Evolutionary conservation across 768 basidiomycete species (phyloP), one percentile per base, ranked within the genome.

Genomic region (Pulveroboletus frians): DNA sequence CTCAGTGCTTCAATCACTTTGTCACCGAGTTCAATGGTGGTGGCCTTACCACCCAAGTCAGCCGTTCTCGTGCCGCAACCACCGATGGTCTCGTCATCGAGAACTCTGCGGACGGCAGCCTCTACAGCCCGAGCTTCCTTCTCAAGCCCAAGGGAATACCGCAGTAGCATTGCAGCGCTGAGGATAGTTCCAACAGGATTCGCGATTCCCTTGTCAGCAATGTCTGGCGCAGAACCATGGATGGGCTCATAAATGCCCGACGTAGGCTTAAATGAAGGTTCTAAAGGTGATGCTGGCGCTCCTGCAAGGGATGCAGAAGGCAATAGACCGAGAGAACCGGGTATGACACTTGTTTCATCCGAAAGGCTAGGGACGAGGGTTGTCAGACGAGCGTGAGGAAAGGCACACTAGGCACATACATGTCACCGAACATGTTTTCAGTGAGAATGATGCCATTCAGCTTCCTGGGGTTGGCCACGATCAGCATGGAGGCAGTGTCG

Each of bases 301-400:
- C 92, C 93, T 2, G 94, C 90, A 9, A 99, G 81, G 13, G 94
- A 97, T 27, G 96, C 96, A 11, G 96, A 98, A 13, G 96, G 95
- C 13, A 98, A 76, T 18, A 99, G 79, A 43, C 96, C 96, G 9
- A 99, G 83, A 26, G 96, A 98, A 15, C 96, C 96, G 15, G 95
- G 95, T 59, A 99, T 97, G 57, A 98, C 92, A 57, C 94, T 97
- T 11, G 85, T 80, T 68, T 99, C 92, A 67, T 98, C 96, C 8
- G 95, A 98, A 34, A 99, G 80, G 61, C 93, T 97, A 62, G 37
- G 41, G 14, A 27, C 10, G 42, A 29, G 9, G 13, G 35, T 23
- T 3, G 20, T 57, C 23, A 52, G 37, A 46, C 49, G 39, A 41
- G 36, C 21, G 21, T 40, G 21, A 44, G 8, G 40, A 49, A 31